Conservation (phyloP, 768 basidiomycete species). For the Scleroderma bovista region DNA sequence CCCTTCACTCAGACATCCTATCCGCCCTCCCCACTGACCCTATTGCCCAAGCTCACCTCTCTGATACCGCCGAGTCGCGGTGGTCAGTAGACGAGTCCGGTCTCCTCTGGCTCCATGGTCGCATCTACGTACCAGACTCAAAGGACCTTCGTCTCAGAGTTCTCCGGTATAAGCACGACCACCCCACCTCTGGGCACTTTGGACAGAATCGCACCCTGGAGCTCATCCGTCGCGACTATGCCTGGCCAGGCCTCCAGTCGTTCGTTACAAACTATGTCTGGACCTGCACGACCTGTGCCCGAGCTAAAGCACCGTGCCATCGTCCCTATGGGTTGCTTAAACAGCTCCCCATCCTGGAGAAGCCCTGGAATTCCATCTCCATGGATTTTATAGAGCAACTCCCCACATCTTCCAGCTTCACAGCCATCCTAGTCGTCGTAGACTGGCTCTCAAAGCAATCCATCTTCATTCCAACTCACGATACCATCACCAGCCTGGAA, state of each 20-base stretch:
- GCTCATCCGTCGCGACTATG: background rate
- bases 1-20: background rate
- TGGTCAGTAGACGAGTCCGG: no score
- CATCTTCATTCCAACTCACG: background rate
- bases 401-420: conserved; percentile 3
- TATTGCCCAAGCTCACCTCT: background rate
- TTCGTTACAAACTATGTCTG: background rate
- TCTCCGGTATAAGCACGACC: no score
- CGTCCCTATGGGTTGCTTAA: background rate
- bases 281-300: background rate
- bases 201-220: background rate
- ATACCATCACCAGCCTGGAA: background rate
- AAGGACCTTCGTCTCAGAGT: no score
- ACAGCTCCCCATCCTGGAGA: background rate
- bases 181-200: no score
- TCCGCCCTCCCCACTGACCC: background rate
- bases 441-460: background rate
- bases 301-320: background rate
- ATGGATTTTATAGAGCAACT: conserved; percentile 15
- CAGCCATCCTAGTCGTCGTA: background rate
- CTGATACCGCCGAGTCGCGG: no score
- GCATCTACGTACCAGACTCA: no score
- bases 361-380: conserved; percentile 4
- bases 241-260: background rate
- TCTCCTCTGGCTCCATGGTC: no score